Conservation (phyloP, 225 moss, liverwort and hornwort genomes). For the Marchantia polymorpha region DNA sequence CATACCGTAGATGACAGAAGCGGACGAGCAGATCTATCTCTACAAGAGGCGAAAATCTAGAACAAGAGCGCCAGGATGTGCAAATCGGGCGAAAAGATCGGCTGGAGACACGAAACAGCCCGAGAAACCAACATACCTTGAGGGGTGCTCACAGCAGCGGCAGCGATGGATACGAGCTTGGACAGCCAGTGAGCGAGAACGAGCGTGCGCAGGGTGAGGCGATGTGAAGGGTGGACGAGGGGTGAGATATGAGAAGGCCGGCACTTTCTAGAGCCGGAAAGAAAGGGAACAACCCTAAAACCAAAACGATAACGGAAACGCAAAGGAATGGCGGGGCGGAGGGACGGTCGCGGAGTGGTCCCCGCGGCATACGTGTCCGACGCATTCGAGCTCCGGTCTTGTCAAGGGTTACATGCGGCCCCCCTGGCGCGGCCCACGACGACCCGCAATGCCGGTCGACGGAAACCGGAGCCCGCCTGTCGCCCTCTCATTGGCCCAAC, state of each 20-base stretch:
- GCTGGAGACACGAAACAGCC: not conserved
- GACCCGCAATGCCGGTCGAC: not conserved
- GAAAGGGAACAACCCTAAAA: conserved; percentile 23
- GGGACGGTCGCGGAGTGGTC: conserved; percentile 7
- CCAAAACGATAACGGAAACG: conserved; percentile 21
- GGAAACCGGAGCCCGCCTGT: not conserved
- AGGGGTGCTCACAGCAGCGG: not conserved
- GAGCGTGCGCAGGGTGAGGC: conserved; percentile 9
- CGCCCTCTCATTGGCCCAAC: not conserved
- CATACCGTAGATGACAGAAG: not conserved
- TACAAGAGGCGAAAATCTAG: not conserved
- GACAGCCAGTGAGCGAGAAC: not conserved
- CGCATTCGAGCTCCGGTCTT: not conserved
- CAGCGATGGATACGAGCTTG: not conserved
- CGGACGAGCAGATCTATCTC: not conserved
- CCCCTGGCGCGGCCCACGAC: not conserved
- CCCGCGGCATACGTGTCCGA: not conserved
- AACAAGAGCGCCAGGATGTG: not conserved
- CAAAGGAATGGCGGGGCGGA: conserved; percentile 19
- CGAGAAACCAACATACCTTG: not conserved
- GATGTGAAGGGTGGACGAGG: conserved; percentile 14
- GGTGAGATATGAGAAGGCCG: conserved; percentile 24
- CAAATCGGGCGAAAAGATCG: conserved; percentile 4
- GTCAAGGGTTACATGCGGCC: not conserved
- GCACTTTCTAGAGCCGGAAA: conserved; percentile 20